Evolutionary conservation across 2,329 filamentous ascomycete genomes (phyloP), one percentile per base, ranked within the genome.

Genomic region (Pseudopithomyces maydicus): DNA sequence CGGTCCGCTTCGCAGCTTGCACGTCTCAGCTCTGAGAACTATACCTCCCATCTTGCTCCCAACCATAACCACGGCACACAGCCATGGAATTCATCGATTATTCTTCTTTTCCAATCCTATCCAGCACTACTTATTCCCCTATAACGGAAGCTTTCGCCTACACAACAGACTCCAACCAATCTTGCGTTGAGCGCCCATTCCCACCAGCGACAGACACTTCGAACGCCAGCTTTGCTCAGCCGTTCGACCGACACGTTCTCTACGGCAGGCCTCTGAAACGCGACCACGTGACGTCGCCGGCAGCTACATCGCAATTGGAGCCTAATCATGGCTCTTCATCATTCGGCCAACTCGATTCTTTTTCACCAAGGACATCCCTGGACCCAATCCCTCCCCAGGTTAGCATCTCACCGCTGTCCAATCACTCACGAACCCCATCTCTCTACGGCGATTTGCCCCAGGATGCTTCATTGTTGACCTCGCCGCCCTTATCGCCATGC

Each of bases 391-490:
- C 38, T 12, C 57, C 62, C 45, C 58, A 65, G 47, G 49, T 56
- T 32, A 61, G 61, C 17, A 58, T 66, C 44, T 68, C 63, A 36
- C 65, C 62, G 42, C 42, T 48, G 20, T 64, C 61, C 3, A 43
- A 57, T 10, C 58, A 60, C 33, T 74, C 73, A 22, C 66, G 65
- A 47, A 71, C 70, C 6, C 70, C 72, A 15, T 74, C 73, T n/a
- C 66, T 72, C 48, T 72, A 70, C 59, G 48, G 17, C 23, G 36
- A 51, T 22, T 17, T 17, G 3, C 55, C 67, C 14, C 63, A 33
- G 23, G 22, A 36, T 17, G 2, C 32, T 8, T 20, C 46, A 19
- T 3, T 10, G 4, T 41, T 51, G 10, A 60, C 61, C 49, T 69
- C 69, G 3, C 67, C 69, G 15, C 61, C 65, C 2, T 57, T 63